Percentiles rank a stretch among this genome's conserved stretches.
These are phyloP conservation scores for Dictyophora rubrovolvata DNA, from an alignment of 768 basidiomycete genomes.

Conservation along the genomic window DNA sequence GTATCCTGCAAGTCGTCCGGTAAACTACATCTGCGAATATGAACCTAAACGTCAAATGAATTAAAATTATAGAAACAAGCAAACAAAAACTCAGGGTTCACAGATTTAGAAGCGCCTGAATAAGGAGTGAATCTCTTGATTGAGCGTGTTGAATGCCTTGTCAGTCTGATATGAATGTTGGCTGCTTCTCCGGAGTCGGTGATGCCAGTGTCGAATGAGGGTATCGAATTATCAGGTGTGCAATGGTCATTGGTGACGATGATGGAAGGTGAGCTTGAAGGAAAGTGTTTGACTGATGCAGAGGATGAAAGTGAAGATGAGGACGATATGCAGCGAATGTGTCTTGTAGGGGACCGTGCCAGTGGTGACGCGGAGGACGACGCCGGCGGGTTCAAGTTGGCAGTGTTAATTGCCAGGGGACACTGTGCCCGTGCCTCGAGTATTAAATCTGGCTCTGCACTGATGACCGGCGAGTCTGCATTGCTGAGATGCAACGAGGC, in stretches of 20 bases:
- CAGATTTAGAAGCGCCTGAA: not conserved
- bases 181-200: not conserved
- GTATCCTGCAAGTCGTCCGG: not conserved
- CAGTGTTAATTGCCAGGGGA: not conserved
- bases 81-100: not conserved
- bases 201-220: not conserved
- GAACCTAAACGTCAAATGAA: not conserved
- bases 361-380: not conserved
- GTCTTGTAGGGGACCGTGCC: not conserved
- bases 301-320: not conserved
- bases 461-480: not conserved
- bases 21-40: constrained; percentile 1
- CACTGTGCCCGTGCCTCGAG: not conserved
- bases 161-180: not conserved
- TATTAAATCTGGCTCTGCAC: not conserved
- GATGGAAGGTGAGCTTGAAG: no score
- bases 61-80: not conserved
- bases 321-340: not conserved
- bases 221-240: not conserved
- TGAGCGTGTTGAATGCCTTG: not conserved
- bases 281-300: not conserved
- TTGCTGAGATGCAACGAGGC: constrained; percentile 2
- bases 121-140: constrained; percentile 4
- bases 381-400: not conserved
- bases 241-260: no score